Percentiles rank a stretch among this genome's conserved stretches.
phyloP scores from a whole-genome alignment of 2,329 filamentous ascomycete genomes.

The Penicillium hordei region DNA sequence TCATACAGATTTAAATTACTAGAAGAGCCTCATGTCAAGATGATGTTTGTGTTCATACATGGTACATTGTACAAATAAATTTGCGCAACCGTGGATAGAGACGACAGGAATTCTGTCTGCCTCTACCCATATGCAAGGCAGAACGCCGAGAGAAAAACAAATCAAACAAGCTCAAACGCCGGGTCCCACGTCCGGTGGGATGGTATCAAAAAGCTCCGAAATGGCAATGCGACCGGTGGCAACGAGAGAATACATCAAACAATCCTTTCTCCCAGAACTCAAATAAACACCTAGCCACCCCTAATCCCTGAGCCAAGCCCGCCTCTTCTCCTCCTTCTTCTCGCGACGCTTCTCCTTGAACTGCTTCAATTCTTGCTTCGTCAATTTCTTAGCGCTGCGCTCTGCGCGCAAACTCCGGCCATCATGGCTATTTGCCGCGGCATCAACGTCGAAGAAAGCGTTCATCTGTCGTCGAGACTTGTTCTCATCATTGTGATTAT shows the following conservation, averaged over 20 bases:
- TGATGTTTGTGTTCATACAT: constrained; percentile 11
- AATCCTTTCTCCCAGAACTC: background rate
- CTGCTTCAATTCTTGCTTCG: constrained; percentile 80
- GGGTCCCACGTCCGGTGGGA: constrained; percentile 15
- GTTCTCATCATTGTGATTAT: constrained; percentile 80
- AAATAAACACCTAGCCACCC: constrained; percentile 33
- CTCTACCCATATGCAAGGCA: constrained; percentile 19
- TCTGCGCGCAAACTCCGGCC: constrained; percentile 90
- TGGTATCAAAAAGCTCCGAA: constrained; percentile 18
- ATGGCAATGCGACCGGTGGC: constrained; percentile 16
- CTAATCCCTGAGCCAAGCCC: constrained; percentile 84
- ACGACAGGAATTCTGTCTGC: background rate
- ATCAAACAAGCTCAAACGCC: constrained; percentile 20
- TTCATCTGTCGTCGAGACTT: constrained; percentile 88
- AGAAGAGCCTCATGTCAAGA: background rate
- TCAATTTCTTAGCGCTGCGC: constrained; percentile 77
- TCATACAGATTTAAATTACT: background rate
- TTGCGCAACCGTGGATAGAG: background rate
- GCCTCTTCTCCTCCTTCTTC: constrained; percentile 89
- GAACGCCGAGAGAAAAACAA: constrained; percentile 12
- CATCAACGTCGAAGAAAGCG: constrained; percentile 93
- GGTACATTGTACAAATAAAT: constrained; percentile 14
- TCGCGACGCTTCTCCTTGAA: constrained; percentile 88
- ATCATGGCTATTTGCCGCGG: constrained; percentile 85
- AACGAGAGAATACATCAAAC: constrained; percentile 8